Percentiles rank a stretch among this genome's conserved stretches.
These are phyloP conservation scores for Pythium sukuiense DNA, from an alignment of 352 stramenopile species.

Conservation along the genomic window DNA sequence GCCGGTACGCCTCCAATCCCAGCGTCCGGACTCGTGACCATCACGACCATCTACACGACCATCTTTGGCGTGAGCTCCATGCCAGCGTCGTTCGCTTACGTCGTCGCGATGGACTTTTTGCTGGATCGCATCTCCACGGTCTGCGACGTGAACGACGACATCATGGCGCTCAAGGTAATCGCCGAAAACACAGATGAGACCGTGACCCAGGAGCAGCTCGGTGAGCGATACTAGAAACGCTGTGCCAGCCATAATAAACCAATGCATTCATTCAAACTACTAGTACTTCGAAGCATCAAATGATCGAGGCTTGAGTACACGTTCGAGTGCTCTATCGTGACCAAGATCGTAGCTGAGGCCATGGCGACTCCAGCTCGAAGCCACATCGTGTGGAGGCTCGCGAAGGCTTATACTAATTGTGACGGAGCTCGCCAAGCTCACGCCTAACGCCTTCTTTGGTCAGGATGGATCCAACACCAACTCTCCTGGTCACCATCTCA, in stretches of 20 bases:
- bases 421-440: too few species aligned
- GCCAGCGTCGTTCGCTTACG: slow-evolving; percentile 61
- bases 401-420: too few species aligned
- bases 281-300: too few species aligned
- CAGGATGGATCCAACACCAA: too few species aligned
- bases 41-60: slow-evolving; percentile 68
- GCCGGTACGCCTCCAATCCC: slow-evolving; percentile 59
- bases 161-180: slow-evolving; percentile 77
- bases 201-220: slow-evolving; percentile 55
- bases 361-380: too few species aligned
- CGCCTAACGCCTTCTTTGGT: too few species aligned
- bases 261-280: not conserved
- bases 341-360: too few species aligned
- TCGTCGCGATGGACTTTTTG: slow-evolving; percentile 70
- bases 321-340: too few species aligned
- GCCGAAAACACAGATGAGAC: slow-evolving; percentile 77
- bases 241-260: too few species aligned
- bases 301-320: too few species aligned
- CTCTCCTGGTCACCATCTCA: too few species aligned
- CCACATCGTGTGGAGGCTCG: too few species aligned
- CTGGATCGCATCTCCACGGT: slow-evolving; percentile 63
- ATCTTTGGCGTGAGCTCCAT: slow-evolving; percentile 53
- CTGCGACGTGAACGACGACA: slow-evolving; percentile 81
- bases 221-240: slow-evolving; percentile 31
- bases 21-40: slow-evolving; percentile 45